These are phyloP conservation scores for Scleromitrula shiraiana DNA, from an alignment of 2,329 filamentous ascomycete genomes.

Conservation along the genomic window DNA sequence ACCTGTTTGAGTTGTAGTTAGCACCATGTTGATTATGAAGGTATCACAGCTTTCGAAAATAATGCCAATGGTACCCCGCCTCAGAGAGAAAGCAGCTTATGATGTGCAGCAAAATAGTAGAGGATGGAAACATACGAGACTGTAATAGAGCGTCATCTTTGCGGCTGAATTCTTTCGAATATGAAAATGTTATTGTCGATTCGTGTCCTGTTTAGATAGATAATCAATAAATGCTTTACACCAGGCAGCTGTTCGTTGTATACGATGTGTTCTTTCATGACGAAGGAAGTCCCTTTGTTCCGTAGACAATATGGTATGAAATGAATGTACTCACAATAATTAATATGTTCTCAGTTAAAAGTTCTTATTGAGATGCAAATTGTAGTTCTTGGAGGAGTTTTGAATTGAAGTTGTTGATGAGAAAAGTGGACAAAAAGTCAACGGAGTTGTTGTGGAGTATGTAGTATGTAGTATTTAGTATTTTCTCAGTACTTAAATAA, in stretches of 20 bases:
- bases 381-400: not conserved
- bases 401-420: not conserved
- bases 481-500: too few species aligned
- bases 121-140: conserved; percentile 34
- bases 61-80: too few species aligned
- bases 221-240: conserved; percentile 1
- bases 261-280: not conserved
- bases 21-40: conserved; percentile 12
- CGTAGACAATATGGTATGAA: not conserved
- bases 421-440: conserved; percentile 1
- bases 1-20: conserved; percentile 44
- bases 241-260: not conserved
- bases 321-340: conserved; percentile 1
- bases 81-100: not conserved
- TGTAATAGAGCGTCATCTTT: conserved; percentile 45
- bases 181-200: conserved; percentile 8
- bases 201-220: conserved; percentile 18
- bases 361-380: not conserved
- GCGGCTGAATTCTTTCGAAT: conserved; percentile 12
- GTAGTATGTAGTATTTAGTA: too few species aligned
- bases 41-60: not conserved
- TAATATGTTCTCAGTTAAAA: not conserved
- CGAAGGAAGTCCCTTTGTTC: not conserved
- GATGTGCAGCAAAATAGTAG: not conserved
- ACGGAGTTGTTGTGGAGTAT: conserved; percentile 1